phyloP scores from a whole-genome alignment of 2,329 filamentous ascomycete genomes.

The Penicillium sclerotigenum region DNA sequence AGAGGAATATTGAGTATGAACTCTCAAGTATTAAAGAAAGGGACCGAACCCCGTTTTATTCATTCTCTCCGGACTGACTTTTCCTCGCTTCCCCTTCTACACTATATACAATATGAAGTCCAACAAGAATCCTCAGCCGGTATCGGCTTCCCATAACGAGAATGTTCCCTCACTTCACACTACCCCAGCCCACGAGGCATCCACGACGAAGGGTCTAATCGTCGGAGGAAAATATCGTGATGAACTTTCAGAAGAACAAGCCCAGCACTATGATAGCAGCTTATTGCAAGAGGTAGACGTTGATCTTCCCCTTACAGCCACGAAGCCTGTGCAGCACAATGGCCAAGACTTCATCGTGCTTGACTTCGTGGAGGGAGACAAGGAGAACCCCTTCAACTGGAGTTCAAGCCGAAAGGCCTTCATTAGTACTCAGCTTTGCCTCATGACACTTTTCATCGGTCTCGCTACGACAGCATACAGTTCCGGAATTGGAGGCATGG shows the following conservation, averaged over 20 bases:
- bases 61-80: background rate
- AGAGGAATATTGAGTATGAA: background rate
- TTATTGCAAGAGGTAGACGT: slow-evolving; percentile 42
- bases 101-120: slow-evolving; percentile 20
- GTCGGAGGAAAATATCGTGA: slow-evolving; percentile 30
- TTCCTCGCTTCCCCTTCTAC: background rate
- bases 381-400: slow-evolving; percentile 55
- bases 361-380: slow-evolving; percentile 47
- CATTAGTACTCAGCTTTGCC: slow-evolving; percentile 48
- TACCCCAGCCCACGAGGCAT: background rate
- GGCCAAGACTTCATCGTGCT: slow-evolving; percentile 48
- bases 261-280: slow-evolving; percentile 15
- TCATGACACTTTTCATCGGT: slow-evolving; percentile 55
- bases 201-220: slow-evolving; percentile 17
- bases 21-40: background rate
- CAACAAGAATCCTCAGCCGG: slow-evolving; percentile 23
- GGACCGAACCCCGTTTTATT: background rate
- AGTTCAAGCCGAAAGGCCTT: slow-evolving; percentile 44
- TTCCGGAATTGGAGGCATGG: slow-evolving; percentile 50
- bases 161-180: slow-evolving; percentile 11
- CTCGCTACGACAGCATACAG: slow-evolving; percentile 55
- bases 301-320: slow-evolving; percentile 50
- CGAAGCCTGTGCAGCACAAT: slow-evolving; percentile 43
- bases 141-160: slow-evolving; percentile 26
- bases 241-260: slow-evolving; percentile 20